Conservation (phyloP, 2,329 filamentous ascomycete species). For the Beauveria rudraprayagi region DNA sequence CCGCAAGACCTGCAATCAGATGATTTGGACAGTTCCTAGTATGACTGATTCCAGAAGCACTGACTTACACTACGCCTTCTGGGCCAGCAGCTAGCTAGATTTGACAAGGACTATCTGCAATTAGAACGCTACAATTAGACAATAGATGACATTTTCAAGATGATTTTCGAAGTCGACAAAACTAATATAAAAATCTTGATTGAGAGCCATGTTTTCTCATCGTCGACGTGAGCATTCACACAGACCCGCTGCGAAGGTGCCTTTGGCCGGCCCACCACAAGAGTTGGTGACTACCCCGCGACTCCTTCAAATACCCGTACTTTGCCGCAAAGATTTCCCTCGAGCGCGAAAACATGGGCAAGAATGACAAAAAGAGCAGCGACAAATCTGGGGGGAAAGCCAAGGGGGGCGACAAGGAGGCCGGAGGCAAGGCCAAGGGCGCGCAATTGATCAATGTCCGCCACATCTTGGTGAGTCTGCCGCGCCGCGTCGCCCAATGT, state of each 20-base stretch:
- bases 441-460: constrained; percentile 65
- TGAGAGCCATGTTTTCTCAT: background rate
- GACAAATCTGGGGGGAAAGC: constrained; percentile 27
- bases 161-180: background rate
- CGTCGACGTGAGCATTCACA: background rate
- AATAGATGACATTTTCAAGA: too few relatives aligned
- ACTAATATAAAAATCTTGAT: background rate
- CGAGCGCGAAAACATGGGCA: constrained; percentile 25
- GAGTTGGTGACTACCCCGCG: constrained; percentile 1
- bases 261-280: background rate
- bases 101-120: background rate
- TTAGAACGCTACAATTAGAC: too few relatives aligned
- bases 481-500: background rate
- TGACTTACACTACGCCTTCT: background rate
- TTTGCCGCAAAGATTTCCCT: background rate
- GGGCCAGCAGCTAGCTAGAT: background rate
- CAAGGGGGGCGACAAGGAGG: constrained; percentile 23
- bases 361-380: constrained; percentile 33
- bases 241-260: background rate
- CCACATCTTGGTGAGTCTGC: constrained; percentile 51
- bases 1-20: background rate
- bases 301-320: background rate
- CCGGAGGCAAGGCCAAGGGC: constrained; percentile 36
- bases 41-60: too few relatives aligned
- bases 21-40: background rate